Percentiles rank a stretch among this genome's conserved stretches.
These are phyloP conservation scores for Diaporthe humulicola DNA, from an alignment of 2,329 filamentous ascomycete species.

Conservation along the genomic window DNA sequence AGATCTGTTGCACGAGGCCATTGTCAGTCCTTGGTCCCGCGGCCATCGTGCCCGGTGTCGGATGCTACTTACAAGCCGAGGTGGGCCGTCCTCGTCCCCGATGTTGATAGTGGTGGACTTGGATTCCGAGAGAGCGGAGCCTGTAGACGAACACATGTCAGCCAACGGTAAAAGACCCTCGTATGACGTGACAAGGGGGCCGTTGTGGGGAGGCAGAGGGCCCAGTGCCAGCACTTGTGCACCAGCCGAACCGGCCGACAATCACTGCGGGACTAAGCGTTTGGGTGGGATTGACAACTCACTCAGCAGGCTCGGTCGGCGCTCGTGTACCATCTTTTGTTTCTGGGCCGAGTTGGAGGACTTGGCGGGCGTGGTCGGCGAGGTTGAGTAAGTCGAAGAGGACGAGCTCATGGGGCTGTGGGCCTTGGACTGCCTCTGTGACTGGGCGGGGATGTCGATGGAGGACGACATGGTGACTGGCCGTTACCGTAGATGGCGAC, in stretches of 20 bases:
- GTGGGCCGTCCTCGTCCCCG: constrained; percentile 79
- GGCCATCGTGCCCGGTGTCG: not conserved
- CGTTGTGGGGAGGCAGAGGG: not conserved
- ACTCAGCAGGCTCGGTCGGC: constrained; percentile 75
- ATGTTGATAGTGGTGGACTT: constrained; percentile 87
- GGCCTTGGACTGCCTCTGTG: constrained; percentile 52
- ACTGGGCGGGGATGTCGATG: constrained; percentile 74
- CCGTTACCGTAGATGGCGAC: constrained; percentile 34
- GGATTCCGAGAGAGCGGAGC: constrained; percentile 78
- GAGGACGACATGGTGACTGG: constrained; percentile 71
- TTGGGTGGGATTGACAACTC: constrained; percentile 46
- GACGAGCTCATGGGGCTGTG: constrained; percentile 63
- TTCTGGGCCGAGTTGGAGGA: constrained; percentile 57
- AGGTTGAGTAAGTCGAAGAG: constrained; percentile 70
- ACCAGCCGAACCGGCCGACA: not conserved
- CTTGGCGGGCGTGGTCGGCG: constrained; percentile 62
- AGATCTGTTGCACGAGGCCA: constrained; percentile 67
- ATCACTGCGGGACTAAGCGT: constrained; percentile 38
- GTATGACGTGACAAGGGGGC: constrained; percentile 19
- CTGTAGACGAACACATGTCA: constrained; percentile 55
- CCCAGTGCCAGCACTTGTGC: constrained; percentile 1
- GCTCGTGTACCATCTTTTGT: constrained; percentile 61
- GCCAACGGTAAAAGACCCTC: constrained; percentile 29
- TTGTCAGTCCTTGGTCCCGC: constrained; percentile 42
- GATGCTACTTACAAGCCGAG: constrained; percentile 71